phyloP scores from a whole-genome alignment of 2,329 filamentous ascomycete species.

The Trichoderma sp. region DNA sequence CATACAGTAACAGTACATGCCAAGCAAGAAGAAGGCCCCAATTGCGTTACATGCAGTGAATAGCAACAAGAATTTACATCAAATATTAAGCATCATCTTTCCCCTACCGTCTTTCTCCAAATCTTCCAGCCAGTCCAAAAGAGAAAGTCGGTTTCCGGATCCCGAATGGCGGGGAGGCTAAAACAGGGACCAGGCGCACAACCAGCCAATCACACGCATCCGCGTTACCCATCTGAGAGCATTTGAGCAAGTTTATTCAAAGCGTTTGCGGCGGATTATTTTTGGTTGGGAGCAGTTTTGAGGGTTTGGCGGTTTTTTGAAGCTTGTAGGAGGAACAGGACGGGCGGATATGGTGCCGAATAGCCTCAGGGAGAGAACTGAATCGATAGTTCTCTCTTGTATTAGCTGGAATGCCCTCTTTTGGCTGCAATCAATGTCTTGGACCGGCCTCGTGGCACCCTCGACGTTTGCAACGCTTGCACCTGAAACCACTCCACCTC shows the following conservation, averaged over 20 bases:
- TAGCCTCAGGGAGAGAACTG: background rate
- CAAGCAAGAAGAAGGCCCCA: too few relatives aligned
- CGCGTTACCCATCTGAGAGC: conserved; percentile 31
- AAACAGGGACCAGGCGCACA: background rate
- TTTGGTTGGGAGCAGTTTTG: too few relatives aligned
- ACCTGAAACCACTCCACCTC: background rate
- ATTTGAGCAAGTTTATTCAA: conserved; percentile 40
- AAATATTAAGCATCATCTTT: too few relatives aligned
- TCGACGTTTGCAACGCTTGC: background rate
- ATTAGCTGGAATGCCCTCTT: background rate
- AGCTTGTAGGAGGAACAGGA: too few relatives aligned
- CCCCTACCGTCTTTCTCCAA: background rate
- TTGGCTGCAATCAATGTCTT: background rate
- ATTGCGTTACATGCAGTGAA: too few relatives aligned
- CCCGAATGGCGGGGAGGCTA: conserved; percentile 4
- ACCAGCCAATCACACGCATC: background rate
- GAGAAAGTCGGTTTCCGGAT: conserved; percentile 1
- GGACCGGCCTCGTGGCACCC: background rate
- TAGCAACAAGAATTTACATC: too few relatives aligned
- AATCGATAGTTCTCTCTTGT: background rate
- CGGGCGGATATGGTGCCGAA: too few relatives aligned
- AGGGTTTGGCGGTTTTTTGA: too few relatives aligned
- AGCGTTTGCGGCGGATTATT: background rate
- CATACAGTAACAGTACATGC: background rate
- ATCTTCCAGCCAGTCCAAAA: background rate